Evolutionary conservation across 768 basidiomycete species (phyloP).

Genomic region (Sarcodon sp.): DNA sequence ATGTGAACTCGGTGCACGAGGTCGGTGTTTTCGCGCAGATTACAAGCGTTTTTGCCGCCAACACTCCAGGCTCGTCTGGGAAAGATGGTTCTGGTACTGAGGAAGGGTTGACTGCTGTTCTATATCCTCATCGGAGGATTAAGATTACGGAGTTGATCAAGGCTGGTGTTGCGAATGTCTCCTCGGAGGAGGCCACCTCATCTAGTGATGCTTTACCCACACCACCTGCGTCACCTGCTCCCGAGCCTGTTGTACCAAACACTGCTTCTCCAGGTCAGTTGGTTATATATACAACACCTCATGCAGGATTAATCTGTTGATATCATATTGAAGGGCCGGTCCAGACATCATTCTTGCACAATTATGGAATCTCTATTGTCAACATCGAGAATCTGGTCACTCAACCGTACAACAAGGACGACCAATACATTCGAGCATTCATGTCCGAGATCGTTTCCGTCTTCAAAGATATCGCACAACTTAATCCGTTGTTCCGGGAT

Average conservation of each 20-base stretch:
- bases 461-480: constrained; percentile 96
- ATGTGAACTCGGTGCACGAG: constrained; percentile 74
- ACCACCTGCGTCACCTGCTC: constrained; percentile 16
- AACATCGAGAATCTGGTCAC: constrained; percentile 76
- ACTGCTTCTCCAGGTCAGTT: too few species aligned
- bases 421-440: constrained; percentile 91
- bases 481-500: constrained; percentile 96
- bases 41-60: constrained; percentile 77
- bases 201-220: constrained; percentile 28
- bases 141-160: constrained; percentile 80
- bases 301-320: neutral
- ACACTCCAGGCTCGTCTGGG: constrained; percentile 29
- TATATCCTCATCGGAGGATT: constrained; percentile 89
- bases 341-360: constrained; percentile 78
- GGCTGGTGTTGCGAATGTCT: constrained; percentile 29
- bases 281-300: too few species aligned
- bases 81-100: constrained; percentile 68
- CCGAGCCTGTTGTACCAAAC: neutral
- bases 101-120: constrained; percentile 86
- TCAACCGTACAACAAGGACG: constrained; percentile 80
- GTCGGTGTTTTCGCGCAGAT: constrained; percentile 98
- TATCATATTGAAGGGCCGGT: constrained; percentile 32
- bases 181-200: constrained; percentile 17
- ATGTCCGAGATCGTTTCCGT: constrained; percentile 94
- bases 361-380: constrained; percentile 76